Percentiles rank a stretch among this genome's conserved stretches.
Evolutionary conservation across 2,329 filamentous ascomycete genomes (phyloP).

Genomic region (Cordyceps cicadae): DNA sequence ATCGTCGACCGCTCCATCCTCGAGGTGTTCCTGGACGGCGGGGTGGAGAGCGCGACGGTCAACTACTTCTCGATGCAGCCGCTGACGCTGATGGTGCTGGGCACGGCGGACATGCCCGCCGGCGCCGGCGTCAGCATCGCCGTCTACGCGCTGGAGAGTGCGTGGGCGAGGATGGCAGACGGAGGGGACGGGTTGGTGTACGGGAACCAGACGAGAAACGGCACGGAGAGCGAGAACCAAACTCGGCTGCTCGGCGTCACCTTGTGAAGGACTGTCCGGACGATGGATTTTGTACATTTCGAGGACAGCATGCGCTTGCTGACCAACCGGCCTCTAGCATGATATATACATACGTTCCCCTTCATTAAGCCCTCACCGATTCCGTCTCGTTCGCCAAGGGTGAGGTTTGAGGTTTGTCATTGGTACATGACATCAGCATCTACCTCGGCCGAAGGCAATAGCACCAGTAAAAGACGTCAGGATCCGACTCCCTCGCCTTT

Average conservation of each 20-base stretch:
- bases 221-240: background rate
- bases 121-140: constrained; percentile 17
- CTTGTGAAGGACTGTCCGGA: background rate
- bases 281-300: background rate
- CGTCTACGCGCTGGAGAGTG: constrained; percentile 21
- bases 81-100: constrained; percentile 18
- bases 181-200: constrained; percentile 8
- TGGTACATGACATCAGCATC: background rate
- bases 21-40: constrained; percentile 27
- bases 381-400: background rate
- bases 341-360: background rate
- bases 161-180: constrained; percentile 16
- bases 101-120: constrained; percentile 15
- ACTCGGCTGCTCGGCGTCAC: background rate
- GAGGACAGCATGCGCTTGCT: background rate
- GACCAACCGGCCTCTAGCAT: background rate
- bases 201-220: constrained; percentile 6
- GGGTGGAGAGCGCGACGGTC: constrained; percentile 25
- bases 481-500: constrained; percentile 33
- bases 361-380: background rate
- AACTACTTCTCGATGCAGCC: constrained; percentile 24
- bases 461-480: constrained; percentile 38
- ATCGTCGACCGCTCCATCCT: constrained; percentile 28
- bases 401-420: too few relatives aligned
- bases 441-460: constrained; percentile 32